Percentiles rank a stretch among this genome's conserved stretches.
Conservation (phyloP, 768 basidiomycete genomes). For the Collybia sordida region DNA sequence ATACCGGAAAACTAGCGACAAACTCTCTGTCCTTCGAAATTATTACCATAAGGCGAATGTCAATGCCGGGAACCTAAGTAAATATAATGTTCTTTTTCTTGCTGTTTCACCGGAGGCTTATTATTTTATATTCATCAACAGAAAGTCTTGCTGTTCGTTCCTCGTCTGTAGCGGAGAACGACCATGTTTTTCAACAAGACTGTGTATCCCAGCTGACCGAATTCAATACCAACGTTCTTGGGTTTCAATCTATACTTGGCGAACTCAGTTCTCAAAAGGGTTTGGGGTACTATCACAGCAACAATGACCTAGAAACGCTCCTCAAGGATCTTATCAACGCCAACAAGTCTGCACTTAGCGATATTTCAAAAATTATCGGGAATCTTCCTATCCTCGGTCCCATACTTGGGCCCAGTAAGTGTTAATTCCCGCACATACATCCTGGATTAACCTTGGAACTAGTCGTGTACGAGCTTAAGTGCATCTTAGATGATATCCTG, state of each 20-base stretch:
- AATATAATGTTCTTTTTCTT: constrained; percentile 4
- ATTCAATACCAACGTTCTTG: constrained; percentile 30
- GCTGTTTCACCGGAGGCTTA: neutral
- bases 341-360: constrained; percentile 43
- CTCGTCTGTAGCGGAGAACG: constrained; percentile 19
- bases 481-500: constrained; percentile 50
- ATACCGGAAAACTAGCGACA: neutral
- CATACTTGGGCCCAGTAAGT: constrained; percentile 55
- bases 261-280: constrained; percentile 45
- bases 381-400: constrained; percentile 48
- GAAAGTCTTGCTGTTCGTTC: constrained; percentile 34
- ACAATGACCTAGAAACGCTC: constrained; percentile 41
- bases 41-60: constrained; percentile 10
- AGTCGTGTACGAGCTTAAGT: constrained; percentile 66
- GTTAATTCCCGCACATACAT: neutral
- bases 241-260: constrained; percentile 29
- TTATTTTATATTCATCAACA: constrained; percentile 14
- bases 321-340: constrained; percentile 50
- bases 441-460: constrained; percentile 1
- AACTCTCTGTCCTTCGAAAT: constrained; percentile 1
- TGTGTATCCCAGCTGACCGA: constrained; percentile 32
- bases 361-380: constrained; percentile 29
- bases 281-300: constrained; percentile 47
- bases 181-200: constrained; percentile 36
- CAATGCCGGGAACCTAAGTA: constrained; percentile 28